A percentile compares a stretch with the other conserved stretches of the same genome.
Evolutionary conservation across 1,139 yeast species (phyloP).

Genomic region (Saccharomycopsis hybrid): DNA sequence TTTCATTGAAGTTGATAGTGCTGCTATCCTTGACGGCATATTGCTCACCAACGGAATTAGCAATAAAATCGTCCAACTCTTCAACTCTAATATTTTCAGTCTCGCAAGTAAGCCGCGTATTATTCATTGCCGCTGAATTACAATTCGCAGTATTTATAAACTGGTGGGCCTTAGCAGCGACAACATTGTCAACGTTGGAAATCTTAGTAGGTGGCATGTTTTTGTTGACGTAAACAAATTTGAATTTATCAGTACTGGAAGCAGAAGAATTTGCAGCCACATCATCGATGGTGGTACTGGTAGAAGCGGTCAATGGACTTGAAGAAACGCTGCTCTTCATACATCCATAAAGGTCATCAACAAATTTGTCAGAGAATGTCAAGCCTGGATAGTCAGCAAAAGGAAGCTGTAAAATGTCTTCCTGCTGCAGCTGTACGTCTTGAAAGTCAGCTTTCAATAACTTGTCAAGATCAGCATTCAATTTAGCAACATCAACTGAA

Average conservation of each 20-base stretch:
- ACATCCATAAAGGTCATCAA: constrained; percentile 5
- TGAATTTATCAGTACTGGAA: background rate
- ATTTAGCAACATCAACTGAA: background rate
- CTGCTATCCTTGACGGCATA: background rate
- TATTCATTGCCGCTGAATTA: constrained; percentile 4
- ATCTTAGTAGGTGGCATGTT: background rate
- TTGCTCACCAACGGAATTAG: background rate
- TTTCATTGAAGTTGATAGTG: background rate
- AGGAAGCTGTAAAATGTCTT: no score
- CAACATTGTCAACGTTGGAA: background rate
- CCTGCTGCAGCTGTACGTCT: no score
- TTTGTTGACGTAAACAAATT: constrained; percentile 7
- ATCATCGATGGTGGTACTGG: background rate
- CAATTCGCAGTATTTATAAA: constrained; percentile 13
- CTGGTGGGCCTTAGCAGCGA: constrained; percentile 2
- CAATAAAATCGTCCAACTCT: constrained; percentile 4
- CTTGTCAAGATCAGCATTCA: background rate
- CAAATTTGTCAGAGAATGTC: constrained; percentile 2
- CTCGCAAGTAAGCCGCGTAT: background rate
- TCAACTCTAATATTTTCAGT: constrained; percentile 1
- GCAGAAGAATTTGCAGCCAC: background rate
- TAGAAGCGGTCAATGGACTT: background rate
- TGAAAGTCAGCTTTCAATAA: no score
- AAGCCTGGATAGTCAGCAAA: background rate
- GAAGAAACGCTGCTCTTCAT: background rate